A percentile compares a stretch with the other conserved stretches of the same genome.
Conservation (phyloP, 352 stramenopile species). For the Pelagophyceae sp. region DNA sequence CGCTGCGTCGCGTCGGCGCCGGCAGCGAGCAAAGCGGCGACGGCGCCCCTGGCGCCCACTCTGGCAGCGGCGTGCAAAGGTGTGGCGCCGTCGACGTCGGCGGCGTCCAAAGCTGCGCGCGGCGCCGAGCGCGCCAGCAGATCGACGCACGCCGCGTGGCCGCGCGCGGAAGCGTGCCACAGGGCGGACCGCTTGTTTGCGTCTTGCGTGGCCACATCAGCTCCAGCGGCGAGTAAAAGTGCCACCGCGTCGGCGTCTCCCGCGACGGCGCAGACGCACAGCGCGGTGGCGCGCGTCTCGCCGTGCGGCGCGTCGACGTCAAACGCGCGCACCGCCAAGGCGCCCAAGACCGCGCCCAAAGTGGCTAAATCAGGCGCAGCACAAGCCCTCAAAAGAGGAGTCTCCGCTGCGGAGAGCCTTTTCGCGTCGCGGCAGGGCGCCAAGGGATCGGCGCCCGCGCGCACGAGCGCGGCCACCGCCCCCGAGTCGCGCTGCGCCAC, state of each 20-base stretch:
- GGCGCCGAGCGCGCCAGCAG: background rate
- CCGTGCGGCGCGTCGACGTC: conserved; percentile 2
- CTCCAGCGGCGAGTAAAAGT: background rate
- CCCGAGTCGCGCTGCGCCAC: background rate
- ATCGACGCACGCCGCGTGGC: background rate
- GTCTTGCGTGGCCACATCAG: background rate
- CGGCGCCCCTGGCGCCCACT: background rate
- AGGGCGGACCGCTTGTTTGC: background rate
- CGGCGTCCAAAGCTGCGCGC: background rate
- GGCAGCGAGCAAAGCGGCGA: conserved; percentile 10
- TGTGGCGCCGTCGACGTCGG: background rate
- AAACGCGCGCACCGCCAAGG: background rate
- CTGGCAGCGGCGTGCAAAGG: background rate
- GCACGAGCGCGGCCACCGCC: background rate
- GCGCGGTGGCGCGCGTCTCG: background rate
- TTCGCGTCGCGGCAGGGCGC: background rate
- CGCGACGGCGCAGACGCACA: background rate
- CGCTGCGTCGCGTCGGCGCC: conserved; percentile 8
- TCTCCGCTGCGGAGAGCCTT: background rate
- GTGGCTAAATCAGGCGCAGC: conserved; percentile 2
- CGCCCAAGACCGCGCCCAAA: background rate
- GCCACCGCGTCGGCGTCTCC: conserved; percentile 4
- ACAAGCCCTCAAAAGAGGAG: background rate
- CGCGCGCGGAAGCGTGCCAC: conserved; percentile 6
- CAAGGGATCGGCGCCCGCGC: conserved; percentile 1